Evolutionary conservation across 169 alveolate species (phyloP), one percentile per base, ranked within the genome.

Genomic region (Eimeria mitis): DNA sequence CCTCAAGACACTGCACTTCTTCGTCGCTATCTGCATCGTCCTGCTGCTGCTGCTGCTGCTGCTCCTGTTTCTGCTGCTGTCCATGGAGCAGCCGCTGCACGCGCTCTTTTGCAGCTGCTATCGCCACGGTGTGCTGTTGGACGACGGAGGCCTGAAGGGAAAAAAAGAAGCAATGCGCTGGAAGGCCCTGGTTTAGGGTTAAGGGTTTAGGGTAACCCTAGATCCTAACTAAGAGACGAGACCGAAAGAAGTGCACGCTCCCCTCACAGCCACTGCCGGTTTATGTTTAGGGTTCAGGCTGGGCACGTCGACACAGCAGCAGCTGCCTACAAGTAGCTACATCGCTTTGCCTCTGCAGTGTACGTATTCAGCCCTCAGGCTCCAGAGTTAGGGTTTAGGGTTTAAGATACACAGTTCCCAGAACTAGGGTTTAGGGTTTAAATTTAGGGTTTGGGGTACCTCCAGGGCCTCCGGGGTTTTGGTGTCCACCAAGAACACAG

Each of bases 1-100:
- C 81, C 61, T 98, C 98, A 96, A 98, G 95, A 71, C 99, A 98
- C 95, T 96, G 96, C 28, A 98, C 98, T 73, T 98, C 99, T 68
- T 98, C 99, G 56, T 97, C 98, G 49, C 65, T 52, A 68, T 52
- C 65, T 47, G 40, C 78, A 71, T 98, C 75, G 63, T 40, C 92
- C 96, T 95, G 65, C 79, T 92, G 90, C 96, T 97, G 96, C 95
- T 52, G 97, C 96, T 40, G 97, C 63, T 73, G 68, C 81, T 34
- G 81, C 49, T 90, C 78, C 34, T 56, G 81, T 63, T 56, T 42
- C 25, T 90, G 89, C 54, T 71, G 81, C 31, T 71, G 81, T 34
- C 81, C 81, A 52, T 47, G 76, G n/a, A 89, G 95, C 61, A 89
- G 76, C 40, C 95, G 85, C 63, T 76, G 85, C 65, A 34, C 84